These are phyloP conservation scores for Phytophthora pisi DNA, from an alignment of 352 stramenopile species.

Conservation along the genomic window DNA sequence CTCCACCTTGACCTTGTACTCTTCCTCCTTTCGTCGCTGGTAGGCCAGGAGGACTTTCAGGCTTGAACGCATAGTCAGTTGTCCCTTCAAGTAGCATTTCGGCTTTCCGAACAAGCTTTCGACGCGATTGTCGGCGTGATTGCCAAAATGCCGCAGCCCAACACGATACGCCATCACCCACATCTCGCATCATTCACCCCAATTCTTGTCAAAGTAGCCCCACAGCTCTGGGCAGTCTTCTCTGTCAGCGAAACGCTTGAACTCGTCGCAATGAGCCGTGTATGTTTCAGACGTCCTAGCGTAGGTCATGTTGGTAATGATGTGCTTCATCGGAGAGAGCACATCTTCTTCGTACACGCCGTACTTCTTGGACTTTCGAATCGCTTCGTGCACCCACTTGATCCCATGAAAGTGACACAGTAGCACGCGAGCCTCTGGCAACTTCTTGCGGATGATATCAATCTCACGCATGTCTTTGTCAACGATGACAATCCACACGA, in stretches of 20 bases:
- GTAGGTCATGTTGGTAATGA: conserved; percentile 19
- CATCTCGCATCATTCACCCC: conserved; percentile 4
- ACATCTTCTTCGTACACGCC: conserved; percentile 3
- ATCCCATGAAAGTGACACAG: conserved; percentile 20
- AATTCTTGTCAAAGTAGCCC: conserved; percentile 17
- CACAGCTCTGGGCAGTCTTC: background rate
- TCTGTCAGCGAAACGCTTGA: background rate
- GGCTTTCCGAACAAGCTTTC: conserved; percentile 23
- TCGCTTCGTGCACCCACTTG: conserved; percentile 15
- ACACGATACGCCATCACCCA: conserved; percentile 17
- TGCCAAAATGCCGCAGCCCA: conserved; percentile 8
- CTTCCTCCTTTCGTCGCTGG: too few species aligned
- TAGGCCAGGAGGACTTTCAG: too few species aligned
- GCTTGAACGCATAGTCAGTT: too few species aligned
- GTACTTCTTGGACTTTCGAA: conserved; percentile 5
- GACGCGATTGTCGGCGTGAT: conserved; percentile 11
- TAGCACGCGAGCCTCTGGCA: background rate
- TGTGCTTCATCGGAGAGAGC: conserved; percentile 9
- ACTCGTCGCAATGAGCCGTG: conserved; percentile 7
- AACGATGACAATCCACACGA: conserved; percentile 8
- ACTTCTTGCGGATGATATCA: conserved; percentile 1
- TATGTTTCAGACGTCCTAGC: background rate
- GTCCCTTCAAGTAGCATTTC: background rate
- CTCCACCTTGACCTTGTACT: too few species aligned
- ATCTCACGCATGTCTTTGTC: conserved; percentile 20